Percentiles rank a stretch among this genome's conserved stretches.
Conservation (phyloP, 1,284 basidiomycete species). For the Phlebopus sp. region DNA sequence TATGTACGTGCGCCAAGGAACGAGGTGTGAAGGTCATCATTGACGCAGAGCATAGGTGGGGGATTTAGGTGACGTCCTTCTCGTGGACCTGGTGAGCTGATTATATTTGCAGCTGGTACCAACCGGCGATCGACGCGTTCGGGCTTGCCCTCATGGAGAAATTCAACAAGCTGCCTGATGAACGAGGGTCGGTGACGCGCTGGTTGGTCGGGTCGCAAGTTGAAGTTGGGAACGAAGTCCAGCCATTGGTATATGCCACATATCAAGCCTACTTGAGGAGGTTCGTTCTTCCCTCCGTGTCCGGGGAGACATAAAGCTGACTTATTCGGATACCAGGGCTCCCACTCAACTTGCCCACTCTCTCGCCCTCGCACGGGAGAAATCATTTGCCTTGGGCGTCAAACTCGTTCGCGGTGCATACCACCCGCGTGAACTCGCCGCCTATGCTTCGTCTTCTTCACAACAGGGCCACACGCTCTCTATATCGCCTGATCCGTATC, state of each 20-base stretch:
- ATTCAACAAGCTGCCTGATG: slow-evolving; percentile 61
- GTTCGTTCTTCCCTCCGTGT: slow-evolving; percentile 28
- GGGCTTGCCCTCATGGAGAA: slow-evolving; percentile 71
- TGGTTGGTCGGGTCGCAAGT: slow-evolving; percentile 1
- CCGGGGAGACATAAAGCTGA: slow-evolving; percentile 10
- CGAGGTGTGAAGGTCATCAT: slow-evolving; percentile 66
- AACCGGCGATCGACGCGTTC: slow-evolving; percentile 82
- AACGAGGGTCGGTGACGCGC: not conserved
- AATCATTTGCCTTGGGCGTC: slow-evolving; percentile 82
- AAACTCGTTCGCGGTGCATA: slow-evolving; percentile 97
- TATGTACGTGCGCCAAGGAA: slow-evolving; percentile 60
- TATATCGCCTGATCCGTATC: slow-evolving; percentile 55
- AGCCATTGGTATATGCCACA: slow-evolving; percentile 76
- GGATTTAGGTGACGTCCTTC: slow-evolving; percentile 9
- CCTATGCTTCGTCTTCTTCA: slow-evolving; percentile 36
- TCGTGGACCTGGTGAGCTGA: not conserved
- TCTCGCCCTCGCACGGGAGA: slow-evolving; percentile 64
- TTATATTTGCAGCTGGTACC: slow-evolving; percentile 59
- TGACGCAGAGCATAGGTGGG: slow-evolving; percentile 79
- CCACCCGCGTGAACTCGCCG: slow-evolving; percentile 72
- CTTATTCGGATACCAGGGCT: slow-evolving; percentile 43
- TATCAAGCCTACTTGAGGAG: slow-evolving; percentile 84
- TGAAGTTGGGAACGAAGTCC: slow-evolving; percentile 30
- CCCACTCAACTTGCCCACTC: slow-evolving; percentile 66
- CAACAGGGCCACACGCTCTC: slow-evolving; percentile 16